Conservation (phyloP, 2,329 filamentous ascomycete genomes). For the Cercospora sesami region DNA sequence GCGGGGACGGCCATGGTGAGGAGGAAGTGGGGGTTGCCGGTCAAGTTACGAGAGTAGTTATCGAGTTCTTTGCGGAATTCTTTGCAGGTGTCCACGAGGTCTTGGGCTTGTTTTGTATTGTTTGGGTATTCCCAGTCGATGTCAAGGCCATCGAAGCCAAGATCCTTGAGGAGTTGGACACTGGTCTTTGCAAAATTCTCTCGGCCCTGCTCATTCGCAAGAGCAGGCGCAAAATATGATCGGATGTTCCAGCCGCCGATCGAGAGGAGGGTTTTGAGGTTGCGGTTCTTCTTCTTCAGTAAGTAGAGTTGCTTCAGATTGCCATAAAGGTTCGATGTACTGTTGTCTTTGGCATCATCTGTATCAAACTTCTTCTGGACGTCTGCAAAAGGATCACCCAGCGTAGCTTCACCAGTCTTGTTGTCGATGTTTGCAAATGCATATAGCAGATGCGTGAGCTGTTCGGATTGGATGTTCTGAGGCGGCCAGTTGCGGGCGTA, state of each 20-base stretch:
- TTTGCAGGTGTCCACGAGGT: slow-evolving; percentile 37
- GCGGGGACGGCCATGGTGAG: slow-evolving; percentile 47
- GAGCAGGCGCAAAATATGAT: slow-evolving; percentile 70
- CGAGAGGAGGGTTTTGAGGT: slow-evolving; percentile 74
- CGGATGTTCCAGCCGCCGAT: slow-evolving; percentile 83
- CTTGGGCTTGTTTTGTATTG: slow-evolving; percentile 40
- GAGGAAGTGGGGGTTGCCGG: slow-evolving; percentile 41
- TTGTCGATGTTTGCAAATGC: slow-evolving; percentile 81
- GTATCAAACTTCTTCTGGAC: slow-evolving; percentile 64
- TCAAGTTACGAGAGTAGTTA: slow-evolving; percentile 35
- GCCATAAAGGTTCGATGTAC: slow-evolving; percentile 57
- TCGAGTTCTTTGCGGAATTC: slow-evolving; percentile 43
- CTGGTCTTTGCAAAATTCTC: slow-evolving; percentile 67
- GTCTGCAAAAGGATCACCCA: slow-evolving; percentile 69
- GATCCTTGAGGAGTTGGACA: slow-evolving; percentile 72
- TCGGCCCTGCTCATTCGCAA: slow-evolving; percentile 62
- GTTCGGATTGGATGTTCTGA: slow-evolving; percentile 73
- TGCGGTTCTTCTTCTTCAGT: slow-evolving; percentile 71
- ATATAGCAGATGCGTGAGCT: slow-evolving; percentile 85
- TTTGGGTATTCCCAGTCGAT: slow-evolving; percentile 52
- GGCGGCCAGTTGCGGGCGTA: slow-evolving; percentile 81
- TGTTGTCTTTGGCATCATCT: slow-evolving; percentile 58
- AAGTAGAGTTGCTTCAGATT: slow-evolving; percentile 73
- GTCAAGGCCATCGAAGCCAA: slow-evolving; percentile 65
- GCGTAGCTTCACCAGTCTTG: slow-evolving; percentile 73